A percentile compares a stretch with the other conserved stretches of the same genome.
These are phyloP conservation scores for Pseudohalonectria lignicola DNA, from an alignment of 2,329 filamentous ascomycete genomes.

Conservation along the genomic window DNA sequence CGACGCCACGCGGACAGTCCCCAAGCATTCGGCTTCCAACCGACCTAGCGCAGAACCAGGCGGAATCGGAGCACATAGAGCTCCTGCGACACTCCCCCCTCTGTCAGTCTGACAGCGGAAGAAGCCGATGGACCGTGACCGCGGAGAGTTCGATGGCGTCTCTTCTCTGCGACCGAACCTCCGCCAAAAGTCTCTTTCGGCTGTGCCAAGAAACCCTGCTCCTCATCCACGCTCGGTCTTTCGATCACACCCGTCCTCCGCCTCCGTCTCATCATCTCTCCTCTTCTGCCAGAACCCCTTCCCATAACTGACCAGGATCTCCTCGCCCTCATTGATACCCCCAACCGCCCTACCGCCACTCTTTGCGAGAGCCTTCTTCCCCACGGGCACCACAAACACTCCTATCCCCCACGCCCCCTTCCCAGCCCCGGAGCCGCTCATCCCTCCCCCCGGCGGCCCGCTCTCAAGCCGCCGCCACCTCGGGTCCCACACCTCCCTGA, in stretches of 20 bases:
- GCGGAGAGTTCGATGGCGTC: too few relatives aligned
- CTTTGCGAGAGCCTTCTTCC: slow-evolving; percentile 19
- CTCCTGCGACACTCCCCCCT: too few relatives aligned
- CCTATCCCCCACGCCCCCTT: slow-evolving; percentile 41
- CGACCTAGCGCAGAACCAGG: too few relatives aligned
- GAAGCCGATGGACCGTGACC: too few relatives aligned
- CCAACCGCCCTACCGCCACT: background rate
- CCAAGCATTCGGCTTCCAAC: too few relatives aligned
- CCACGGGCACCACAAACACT: slow-evolving; percentile 40
- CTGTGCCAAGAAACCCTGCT: too few relatives aligned
- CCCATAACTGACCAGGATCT: slow-evolving; percentile 56
- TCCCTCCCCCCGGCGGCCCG: background rate
- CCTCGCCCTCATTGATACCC: slow-evolving; percentile 45
- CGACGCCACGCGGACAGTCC: too few relatives aligned
- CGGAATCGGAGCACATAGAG: too few relatives aligned
- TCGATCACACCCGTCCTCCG: background rate
- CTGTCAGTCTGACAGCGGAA: too few relatives aligned
- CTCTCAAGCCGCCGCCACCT: slow-evolving; percentile 14
- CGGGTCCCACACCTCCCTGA: slow-evolving; percentile 45
- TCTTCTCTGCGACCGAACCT: too few relatives aligned
- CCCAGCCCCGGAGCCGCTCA: background rate
- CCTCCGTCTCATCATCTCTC: slow-evolving; percentile 20
- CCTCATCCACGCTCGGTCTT: too few relatives aligned
- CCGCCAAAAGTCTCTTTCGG: too few relatives aligned
- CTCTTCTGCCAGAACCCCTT: slow-evolving; percentile 54